A percentile compares a stretch with the other conserved stretches of the same genome.
Evolutionary conservation across 2,329 filamentous ascomycete genomes (phyloP).

Genomic region (Cytospora mali): DNA sequence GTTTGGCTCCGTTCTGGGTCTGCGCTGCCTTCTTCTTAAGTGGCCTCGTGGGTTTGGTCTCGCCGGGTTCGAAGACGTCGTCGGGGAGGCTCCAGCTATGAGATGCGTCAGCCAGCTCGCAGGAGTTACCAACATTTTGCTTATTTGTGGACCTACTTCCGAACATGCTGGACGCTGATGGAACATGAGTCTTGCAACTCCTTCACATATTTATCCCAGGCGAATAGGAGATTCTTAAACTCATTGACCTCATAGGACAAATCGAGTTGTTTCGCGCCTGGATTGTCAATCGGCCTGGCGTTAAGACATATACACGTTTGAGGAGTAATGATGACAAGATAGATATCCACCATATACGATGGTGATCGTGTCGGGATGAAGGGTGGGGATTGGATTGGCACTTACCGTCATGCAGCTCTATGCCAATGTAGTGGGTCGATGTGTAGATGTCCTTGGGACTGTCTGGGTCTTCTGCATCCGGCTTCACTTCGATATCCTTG

Average conservation of each 20-base stretch:
- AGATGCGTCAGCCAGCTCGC: slow-evolving; percentile 28
- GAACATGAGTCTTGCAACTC: slow-evolving; percentile 56
- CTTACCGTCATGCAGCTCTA: slow-evolving; percentile 77
- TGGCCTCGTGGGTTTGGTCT: slow-evolving; percentile 65
- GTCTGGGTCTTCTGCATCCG: slow-evolving; percentile 30
- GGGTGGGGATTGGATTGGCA: slow-evolving; percentile 27
- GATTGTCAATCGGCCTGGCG: slow-evolving; percentile 40
- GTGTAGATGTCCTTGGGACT: slow-evolving; percentile 68
- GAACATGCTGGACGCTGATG: slow-evolving; percentile 79
- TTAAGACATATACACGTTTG: slow-evolving; percentile 28
- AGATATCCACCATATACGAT: slow-evolving; percentile 2
- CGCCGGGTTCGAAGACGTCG: slow-evolving; percentile 83
- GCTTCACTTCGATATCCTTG: slow-evolving; percentile 30
- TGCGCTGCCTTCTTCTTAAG: slow-evolving; percentile 54
- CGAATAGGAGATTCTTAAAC: slow-evolving; percentile 81
- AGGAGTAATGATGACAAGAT: slow-evolving; percentile 21
- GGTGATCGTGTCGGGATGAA: not conserved
- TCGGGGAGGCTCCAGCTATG: slow-evolving; percentile 81
- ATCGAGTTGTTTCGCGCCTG: slow-evolving; percentile 72
- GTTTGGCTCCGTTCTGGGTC: slow-evolving; percentile 48
- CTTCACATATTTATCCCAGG: slow-evolving; percentile 73
- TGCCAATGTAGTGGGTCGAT: slow-evolving; percentile 90
- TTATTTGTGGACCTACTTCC: slow-evolving; percentile 65
- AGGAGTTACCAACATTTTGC: not conserved
- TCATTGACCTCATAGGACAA: slow-evolving; percentile 80